These are phyloP conservation scores for Thraustochytrium aureum DNA, from an alignment of 352 stramenopile species.

Conservation along the genomic window DNA sequence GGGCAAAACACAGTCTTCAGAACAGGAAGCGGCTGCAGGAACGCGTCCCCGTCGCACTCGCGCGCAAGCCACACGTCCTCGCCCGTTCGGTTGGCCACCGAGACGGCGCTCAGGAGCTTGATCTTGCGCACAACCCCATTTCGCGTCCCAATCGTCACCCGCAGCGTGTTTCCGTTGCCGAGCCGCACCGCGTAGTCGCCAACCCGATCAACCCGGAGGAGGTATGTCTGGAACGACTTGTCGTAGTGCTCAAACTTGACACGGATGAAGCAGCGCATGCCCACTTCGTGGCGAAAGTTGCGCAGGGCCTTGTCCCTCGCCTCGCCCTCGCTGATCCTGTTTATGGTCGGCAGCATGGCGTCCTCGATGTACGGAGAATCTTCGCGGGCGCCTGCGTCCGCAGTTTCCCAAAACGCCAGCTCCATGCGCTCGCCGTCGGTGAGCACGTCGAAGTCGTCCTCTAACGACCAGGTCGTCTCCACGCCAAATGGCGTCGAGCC, in stretches of 20 bases:
- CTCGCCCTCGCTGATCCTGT: background rate
- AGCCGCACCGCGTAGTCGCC: conserved; percentile 44
- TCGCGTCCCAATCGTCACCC: conserved; percentile 36
- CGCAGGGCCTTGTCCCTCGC: conserved; percentile 17
- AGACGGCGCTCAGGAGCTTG: conserved; percentile 34
- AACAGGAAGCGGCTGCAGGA: background rate
- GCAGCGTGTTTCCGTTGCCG: conserved; percentile 40
- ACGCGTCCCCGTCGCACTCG: background rate
- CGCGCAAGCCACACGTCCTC: conserved; percentile 20
- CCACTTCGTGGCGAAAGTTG: background rate
- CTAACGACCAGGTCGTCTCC: background rate
- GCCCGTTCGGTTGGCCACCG: conserved; percentile 26
- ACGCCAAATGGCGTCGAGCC: background rate
- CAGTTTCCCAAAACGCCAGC: conserved; percentile 16
- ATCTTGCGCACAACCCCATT: conserved; percentile 46
- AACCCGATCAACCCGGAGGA: conserved; percentile 37
- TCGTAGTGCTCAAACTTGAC: conserved; percentile 53
- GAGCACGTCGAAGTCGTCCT: conserved; percentile 5
- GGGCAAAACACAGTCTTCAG: conserved; percentile 34
- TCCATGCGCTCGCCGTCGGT: background rate
- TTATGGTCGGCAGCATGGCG: background rate
- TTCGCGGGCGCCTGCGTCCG: background rate
- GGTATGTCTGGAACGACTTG: conserved; percentile 33
- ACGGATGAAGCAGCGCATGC: conserved; percentile 21
- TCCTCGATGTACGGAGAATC: conserved; percentile 31